Evolutionary conservation across 129 eudicot species (phyloP).

Genomic region (sunflower (Helianthus annuus)): HanXRQr2.0-SUNRISE NC_035435.2:51641268-51641767

Average conservation of each 20-base stretch:
- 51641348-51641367: conserved; percentile 55
- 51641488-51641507: conserved; percentile 74
- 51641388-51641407: conserved; percentile 79
- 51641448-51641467: conserved; percentile 48
- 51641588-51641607: conserved; percentile 86
- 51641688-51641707: background rate
- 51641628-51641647: conserved; percentile 82
- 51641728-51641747: no score
- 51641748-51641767: background rate
- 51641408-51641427: conserved; percentile 88
- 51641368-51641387: conserved; percentile 71
- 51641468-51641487: conserved; percentile 87
- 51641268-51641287: conserved; percentile 50
- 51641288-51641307: conserved; percentile 4
- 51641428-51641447: conserved; percentile 70
- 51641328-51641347: conserved; percentile 57
- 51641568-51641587: conserved; percentile 70
- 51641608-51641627: conserved; percentile 57
- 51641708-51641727: background rate
- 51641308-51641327: conserved; percentile 33
- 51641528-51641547: conserved; percentile 76
- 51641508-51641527: conserved; percentile 87
- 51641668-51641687: background rate
- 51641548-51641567: conserved; percentile 60
- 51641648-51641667: conserved; percentile 43